Conservation (phyloP, 2,329 filamentous ascomycete species). For the Colletotrichum simmondsii region DNA sequence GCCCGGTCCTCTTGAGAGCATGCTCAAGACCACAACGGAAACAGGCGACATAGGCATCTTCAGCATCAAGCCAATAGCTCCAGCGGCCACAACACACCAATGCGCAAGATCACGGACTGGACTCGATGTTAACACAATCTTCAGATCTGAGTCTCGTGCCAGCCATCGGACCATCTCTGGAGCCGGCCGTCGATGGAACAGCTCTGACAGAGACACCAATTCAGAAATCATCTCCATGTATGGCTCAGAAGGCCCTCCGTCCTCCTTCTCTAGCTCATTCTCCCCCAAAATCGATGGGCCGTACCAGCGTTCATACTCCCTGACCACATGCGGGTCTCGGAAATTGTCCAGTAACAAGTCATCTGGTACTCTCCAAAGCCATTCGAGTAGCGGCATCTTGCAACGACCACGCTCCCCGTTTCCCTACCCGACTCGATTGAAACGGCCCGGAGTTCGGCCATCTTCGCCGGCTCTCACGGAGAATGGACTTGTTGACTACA, state of each 20-base stretch:
- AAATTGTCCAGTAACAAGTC: slow-evolving; percentile 60
- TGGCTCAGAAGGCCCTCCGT: slow-evolving; percentile 57
- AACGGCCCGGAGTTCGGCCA: slow-evolving; percentile 62
- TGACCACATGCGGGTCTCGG: slow-evolving; percentile 62
- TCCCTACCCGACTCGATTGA: slow-evolving; percentile 67
- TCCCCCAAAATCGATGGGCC: slow-evolving; percentile 55
- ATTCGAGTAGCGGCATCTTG: slow-evolving; percentile 51
- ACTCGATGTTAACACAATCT: slow-evolving; percentile 41
- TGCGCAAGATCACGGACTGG: slow-evolving; percentile 42
- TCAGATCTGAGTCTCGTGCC: slow-evolving; percentile 43
- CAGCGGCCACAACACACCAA: slow-evolving; percentile 45
- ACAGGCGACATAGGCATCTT: slow-evolving; percentile 73
- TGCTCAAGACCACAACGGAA: slow-evolving; percentile 74
- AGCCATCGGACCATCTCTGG: slow-evolving; percentile 45
- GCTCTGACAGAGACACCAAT: slow-evolving; percentile 61
- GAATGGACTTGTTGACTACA: slow-evolving; percentile 59
- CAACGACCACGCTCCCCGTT: slow-evolving; percentile 69
- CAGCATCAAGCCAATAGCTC: slow-evolving; percentile 59
- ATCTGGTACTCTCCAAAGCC: slow-evolving; percentile 59
- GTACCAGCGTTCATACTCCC: slow-evolving; percentile 63
- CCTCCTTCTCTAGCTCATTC: slow-evolving; percentile 53
- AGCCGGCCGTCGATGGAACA: slow-evolving; percentile 56
- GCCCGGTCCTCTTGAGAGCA: slow-evolving; percentile 68
- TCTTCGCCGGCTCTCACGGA: slow-evolving; percentile 61
- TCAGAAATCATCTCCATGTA: slow-evolving; percentile 69